These are phyloP conservation scores for Ulmus americana DNA, from an alignment of 331 rosid species.

Conservation along the genomic window DNA sequence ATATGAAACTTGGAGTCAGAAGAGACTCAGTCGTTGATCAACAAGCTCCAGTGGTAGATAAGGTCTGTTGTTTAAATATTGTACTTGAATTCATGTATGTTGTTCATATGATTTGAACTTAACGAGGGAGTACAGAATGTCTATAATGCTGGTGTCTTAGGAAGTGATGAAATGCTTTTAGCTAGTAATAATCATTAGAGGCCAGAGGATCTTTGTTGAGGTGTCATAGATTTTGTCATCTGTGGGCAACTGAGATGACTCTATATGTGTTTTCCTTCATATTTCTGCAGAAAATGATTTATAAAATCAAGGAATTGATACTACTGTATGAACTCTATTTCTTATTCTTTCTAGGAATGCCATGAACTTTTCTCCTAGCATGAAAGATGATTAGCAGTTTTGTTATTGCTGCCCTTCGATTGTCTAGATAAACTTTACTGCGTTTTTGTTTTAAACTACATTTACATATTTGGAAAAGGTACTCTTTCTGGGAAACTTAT, in stretches of 20 bases:
- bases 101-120: not conserved
- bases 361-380: not conserved
- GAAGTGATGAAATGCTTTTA: not conserved
- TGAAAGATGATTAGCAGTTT: not conserved
- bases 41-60: slow-evolving; percentile 51
- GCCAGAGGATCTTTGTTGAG: not conserved
- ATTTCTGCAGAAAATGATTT: not conserved
- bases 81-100: not conserved
- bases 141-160: not conserved
- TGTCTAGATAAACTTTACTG: not conserved
- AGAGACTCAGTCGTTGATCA: slow-evolving; percentile 58
- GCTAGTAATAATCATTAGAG: not conserved
- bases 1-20: slow-evolving; percentile 65
- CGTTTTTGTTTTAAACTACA: not conserved
- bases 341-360: not conserved
- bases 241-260: not conserved
- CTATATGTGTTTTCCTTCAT: not conserved
- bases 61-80: slow-evolving; percentile 41
- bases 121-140: not conserved
- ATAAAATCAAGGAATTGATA: not conserved
- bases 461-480: not conserved
- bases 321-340: not conserved
- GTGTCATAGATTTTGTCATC: not conserved
- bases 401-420: not conserved
- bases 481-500: not conserved